Evolutionary conservation across 148 eudicot genomes (phyloP).

Genomic region (Euryodendron excelsum): DNA sequence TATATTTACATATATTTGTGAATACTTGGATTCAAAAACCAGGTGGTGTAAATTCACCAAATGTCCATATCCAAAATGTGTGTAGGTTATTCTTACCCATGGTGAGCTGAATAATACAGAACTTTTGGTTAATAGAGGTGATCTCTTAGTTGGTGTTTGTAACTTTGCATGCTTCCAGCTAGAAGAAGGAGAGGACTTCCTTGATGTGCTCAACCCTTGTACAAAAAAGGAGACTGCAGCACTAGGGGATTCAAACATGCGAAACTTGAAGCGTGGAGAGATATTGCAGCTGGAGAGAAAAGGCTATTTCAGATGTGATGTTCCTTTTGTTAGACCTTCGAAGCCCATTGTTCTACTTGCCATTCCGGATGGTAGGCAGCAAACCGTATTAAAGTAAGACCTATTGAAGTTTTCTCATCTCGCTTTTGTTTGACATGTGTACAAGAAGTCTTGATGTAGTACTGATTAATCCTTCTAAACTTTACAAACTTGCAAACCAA

Average conservation of each 20-base stretch:
- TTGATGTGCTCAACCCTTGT: slow-evolving; percentile 74
- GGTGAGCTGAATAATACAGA: background rate
- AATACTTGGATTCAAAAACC: too few relatives aligned
- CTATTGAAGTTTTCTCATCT: background rate
- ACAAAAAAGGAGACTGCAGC: slow-evolving; percentile 79
- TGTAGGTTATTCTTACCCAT: background rate
- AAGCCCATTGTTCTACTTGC: slow-evolving; percentile 82
- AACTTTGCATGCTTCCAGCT: slow-evolving; percentile 44
- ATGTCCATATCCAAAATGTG: background rate
- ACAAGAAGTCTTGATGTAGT: background rate
- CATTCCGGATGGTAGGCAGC: slow-evolving; percentile 91
- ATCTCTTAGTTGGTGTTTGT: background rate
- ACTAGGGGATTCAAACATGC: slow-evolving; percentile 88
- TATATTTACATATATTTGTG: too few relatives aligned
- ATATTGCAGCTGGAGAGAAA: slow-evolving; percentile 88
- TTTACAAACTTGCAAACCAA: background rate
- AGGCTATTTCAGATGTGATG: slow-evolving; percentile 92
- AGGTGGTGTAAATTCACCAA: too few relatives aligned
- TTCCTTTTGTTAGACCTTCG: slow-evolving; percentile 61
- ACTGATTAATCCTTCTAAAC: background rate
- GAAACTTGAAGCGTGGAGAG: slow-evolving; percentile 78
- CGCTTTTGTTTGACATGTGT: background rate
- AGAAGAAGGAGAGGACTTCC: slow-evolving; percentile 88
- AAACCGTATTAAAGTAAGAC: slow-evolving; percentile 43
- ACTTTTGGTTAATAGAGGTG: background rate